These are phyloP conservation scores for Phascolomyces articulosus DNA, from an alignment of 371 early-diverging fungal genomes.

Conservation along the genomic window DNA sequence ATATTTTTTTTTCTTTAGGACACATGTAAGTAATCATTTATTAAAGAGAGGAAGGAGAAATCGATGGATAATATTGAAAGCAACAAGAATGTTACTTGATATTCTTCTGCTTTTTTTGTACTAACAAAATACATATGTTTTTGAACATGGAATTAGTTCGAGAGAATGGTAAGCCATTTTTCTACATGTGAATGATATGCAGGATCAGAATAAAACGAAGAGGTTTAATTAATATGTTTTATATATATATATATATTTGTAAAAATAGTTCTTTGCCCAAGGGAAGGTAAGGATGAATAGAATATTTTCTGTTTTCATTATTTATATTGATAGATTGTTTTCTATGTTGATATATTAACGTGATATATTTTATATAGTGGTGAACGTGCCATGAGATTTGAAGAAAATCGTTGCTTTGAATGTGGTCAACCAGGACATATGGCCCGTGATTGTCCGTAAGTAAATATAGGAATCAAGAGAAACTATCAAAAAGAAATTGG, in stretches of 20 bases:
- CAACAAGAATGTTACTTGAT: too few relatives aligned
- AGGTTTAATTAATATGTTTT: neutral
- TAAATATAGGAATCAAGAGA: too few relatives aligned
- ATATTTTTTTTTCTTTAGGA: conserved; percentile 22
- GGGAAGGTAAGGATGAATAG: conserved; percentile 32
- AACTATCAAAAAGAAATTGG: neutral
- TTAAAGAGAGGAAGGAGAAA: too few relatives aligned
- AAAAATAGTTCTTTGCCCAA: conserved; percentile 36
- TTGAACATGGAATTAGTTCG: conserved; percentile 5
- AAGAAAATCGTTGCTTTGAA: conserved; percentile 46
- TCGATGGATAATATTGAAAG: too few relatives aligned
- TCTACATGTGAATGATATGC: neutral
- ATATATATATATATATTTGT: neutral
- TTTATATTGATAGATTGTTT: conserved; percentile 1
- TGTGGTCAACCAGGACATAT: conserved; percentile 45
- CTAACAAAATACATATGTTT: too few relatives aligned
- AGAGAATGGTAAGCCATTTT: conserved; percentile 37
- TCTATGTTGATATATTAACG: too few relatives aligned
- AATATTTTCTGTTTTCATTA: neutral
- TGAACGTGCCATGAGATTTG: conserved; percentile 47
- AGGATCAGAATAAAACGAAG: neutral
- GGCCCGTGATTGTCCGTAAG: conserved; percentile 48
- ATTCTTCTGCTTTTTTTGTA: too few relatives aligned
- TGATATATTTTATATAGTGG: conserved; percentile 23
- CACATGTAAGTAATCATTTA: conserved; percentile 38